phyloP scores from a whole-genome alignment of 257 asterid species.

The Solanum verrucosum region DNA sequence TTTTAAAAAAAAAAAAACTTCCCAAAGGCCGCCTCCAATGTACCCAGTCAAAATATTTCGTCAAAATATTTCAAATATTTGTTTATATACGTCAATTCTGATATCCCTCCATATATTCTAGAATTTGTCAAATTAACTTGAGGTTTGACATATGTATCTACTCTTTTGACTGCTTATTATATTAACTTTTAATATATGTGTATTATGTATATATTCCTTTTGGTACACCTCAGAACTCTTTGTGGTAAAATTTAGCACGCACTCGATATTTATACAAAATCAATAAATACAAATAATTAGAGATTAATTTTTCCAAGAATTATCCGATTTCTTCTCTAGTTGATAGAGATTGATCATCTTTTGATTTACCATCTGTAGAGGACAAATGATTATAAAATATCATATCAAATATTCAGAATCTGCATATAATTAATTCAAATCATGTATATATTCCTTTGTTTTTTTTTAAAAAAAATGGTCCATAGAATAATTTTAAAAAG shows the following conservation, averaged over 20 bases:
- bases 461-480: neutral
- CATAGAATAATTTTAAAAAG: neutral
- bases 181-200: neutral
- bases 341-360: neutral
- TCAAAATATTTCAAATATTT: neutral
- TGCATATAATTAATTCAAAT: neutral
- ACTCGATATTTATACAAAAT: neutral
- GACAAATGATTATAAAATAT: neutral
- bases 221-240: too few relatives aligned
- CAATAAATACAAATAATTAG: too few relatives aligned
- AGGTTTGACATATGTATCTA: neutral
- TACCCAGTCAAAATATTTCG: neutral
- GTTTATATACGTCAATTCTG: neutral
- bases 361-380: neutral
- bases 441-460: neutral
- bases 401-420: neutral
- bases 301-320: neutral
- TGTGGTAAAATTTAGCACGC: rapidly evolving
- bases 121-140: neutral
- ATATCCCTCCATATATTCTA: neutral
- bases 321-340: neutral
- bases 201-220: neutral
- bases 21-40: neutral
- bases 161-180: neutral
- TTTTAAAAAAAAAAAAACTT: neutral